These are phyloP conservation scores for Mortierella sp. DNA, from an alignment of 371 early-diverging fungal species.

Conservation along the genomic window DNA sequence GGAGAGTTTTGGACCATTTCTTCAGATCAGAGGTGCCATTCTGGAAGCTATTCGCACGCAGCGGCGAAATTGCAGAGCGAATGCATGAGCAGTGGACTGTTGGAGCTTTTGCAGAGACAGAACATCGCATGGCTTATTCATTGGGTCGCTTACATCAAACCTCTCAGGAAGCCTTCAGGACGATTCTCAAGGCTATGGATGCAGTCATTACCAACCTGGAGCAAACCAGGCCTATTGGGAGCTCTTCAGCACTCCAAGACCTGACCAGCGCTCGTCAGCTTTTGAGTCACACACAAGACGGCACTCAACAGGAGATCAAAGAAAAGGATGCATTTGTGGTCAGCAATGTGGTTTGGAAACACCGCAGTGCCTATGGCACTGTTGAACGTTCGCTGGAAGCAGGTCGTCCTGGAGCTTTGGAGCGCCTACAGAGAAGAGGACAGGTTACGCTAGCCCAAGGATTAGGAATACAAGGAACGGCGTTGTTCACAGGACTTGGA, in stretches of 20 bases:
- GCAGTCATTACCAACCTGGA: slow-evolving; percentile 20
- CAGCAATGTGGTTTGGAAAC: slow-evolving; percentile 50
- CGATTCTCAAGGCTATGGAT: slow-evolving; percentile 31
- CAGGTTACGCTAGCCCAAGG: slow-evolving; percentile 48
- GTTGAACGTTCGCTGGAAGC: slow-evolving; percentile 21
- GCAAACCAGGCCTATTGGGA: slow-evolving; percentile 33
- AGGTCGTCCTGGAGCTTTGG: slow-evolving; percentile 34
- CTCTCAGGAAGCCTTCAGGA: slow-evolving; percentile 46
- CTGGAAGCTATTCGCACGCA: slow-evolving; percentile 52
- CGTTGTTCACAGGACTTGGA: slow-evolving; percentile 36
- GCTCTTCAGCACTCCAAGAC: slow-evolving; percentile 26
- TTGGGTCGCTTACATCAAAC: slow-evolving; percentile 47
- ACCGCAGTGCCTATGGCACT: slow-evolving; percentile 35
- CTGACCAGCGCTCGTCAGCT: slow-evolving; percentile 27
- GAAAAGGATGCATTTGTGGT: slow-evolving; percentile 51
- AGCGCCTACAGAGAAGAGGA: slow-evolving; percentile 48
- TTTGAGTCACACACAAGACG: slow-evolving; percentile 12
- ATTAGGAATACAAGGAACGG: slow-evolving; percentile 43
- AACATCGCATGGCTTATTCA: slow-evolving; percentile 52
- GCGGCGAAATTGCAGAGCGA: slow-evolving; percentile 52
- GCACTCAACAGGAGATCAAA: slow-evolving; percentile 39
- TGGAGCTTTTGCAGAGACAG: slow-evolving; percentile 52
- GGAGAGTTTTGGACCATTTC: slow-evolving; percentile 38
- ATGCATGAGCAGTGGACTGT: slow-evolving; percentile 50
- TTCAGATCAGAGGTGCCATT: slow-evolving; percentile 43